phyloP scores from a whole-genome alignment of 805 yeast genomes.

The Millerozyma acaciae region DNA sequence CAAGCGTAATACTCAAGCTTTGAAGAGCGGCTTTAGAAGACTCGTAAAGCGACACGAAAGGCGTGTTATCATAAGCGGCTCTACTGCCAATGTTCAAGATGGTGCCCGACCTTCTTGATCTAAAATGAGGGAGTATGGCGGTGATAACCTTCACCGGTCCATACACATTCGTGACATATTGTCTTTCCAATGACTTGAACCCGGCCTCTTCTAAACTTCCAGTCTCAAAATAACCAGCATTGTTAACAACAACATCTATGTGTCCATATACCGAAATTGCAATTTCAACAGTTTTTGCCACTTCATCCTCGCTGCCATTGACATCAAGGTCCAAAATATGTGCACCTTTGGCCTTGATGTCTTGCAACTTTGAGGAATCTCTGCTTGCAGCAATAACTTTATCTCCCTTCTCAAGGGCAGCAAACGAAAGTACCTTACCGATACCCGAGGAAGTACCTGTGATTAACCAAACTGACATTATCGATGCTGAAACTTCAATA shows the following conservation, averaged over 20 bases:
- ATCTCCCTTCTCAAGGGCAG: not conserved
- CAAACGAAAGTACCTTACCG: not conserved
- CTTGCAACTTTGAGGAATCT: not conserved
- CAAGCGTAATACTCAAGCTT: not conserved
- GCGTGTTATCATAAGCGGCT: constrained; percentile 11
- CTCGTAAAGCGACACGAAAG: constrained; percentile 5
- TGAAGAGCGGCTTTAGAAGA: constrained; percentile 1
- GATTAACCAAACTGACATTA: not conserved
- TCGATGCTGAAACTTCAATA: too few species aligned
- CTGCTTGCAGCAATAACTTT: not conserved
- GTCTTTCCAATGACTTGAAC: not conserved
- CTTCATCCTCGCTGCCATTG: not conserved
- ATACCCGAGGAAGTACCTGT: constrained; percentile 1
- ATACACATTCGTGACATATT: not conserved
- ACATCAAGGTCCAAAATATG: not conserved
- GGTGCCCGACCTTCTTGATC: not conserved
- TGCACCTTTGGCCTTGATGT: not conserved
- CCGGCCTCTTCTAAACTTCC: constrained; percentile 1
- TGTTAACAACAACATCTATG: constrained; percentile 1
- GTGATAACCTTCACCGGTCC: not conserved
- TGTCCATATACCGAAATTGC: not conserved
- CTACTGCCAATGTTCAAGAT: constrained; percentile 8
- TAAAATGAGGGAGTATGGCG: not conserved
- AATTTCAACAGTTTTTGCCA: not conserved
- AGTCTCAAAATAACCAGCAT: not conserved